Conservation (phyloP, 2,329 filamentous ascomycete species). For the Xylariaceae sp. region DNA sequence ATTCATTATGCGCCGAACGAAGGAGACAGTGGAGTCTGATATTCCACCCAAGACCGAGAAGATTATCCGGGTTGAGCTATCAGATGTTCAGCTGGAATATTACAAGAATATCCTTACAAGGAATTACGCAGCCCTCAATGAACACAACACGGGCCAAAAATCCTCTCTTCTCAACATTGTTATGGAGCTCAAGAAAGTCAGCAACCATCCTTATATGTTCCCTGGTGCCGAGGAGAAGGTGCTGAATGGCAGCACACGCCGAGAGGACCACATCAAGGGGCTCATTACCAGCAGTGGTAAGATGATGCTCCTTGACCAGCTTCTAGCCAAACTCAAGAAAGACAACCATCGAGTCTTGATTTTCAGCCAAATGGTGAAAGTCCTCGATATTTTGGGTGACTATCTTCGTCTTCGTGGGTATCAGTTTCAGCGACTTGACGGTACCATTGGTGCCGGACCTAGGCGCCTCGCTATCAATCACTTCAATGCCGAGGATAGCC, state of each 20-base stretch:
- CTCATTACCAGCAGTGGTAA: conserved; percentile 97
- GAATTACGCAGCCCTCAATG: conserved; percentile 91
- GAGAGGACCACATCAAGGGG: conserved; percentile 87
- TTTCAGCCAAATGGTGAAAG: conserved; percentile 99
- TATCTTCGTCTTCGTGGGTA: conserved; percentile 93
- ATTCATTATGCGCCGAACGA: conserved; percentile 91
- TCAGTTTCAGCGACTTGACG: conserved; percentile 90
- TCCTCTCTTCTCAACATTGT: conserved; percentile 96
- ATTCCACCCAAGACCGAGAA: conserved; percentile 96
- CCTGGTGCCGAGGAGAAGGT: conserved; percentile 89
- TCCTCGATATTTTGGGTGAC: conserved; percentile 93
- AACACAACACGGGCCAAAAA: conserved; percentile 85
- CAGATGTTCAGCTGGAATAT: conserved; percentile 93
- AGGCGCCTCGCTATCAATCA: conserved; percentile 95
- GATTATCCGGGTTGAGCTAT: conserved; percentile 95
- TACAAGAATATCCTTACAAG: conserved; percentile 98
- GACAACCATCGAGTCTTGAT: conserved; percentile 95
- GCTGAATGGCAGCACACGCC: conserved; percentile 70
- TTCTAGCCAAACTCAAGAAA: conserved; percentile 88
- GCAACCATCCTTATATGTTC: conserved; percentile 98
- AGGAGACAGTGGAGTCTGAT: conserved; percentile 95
- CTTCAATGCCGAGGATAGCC: conserved; percentile 94
- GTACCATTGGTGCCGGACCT: conserved; percentile 84
- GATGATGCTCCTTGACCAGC: conserved; percentile 96
- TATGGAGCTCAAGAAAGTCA: conserved; percentile 99